Conservation (phyloP, 176 grass and related monocot genomes). For the Oryza officinalis region DNA sequence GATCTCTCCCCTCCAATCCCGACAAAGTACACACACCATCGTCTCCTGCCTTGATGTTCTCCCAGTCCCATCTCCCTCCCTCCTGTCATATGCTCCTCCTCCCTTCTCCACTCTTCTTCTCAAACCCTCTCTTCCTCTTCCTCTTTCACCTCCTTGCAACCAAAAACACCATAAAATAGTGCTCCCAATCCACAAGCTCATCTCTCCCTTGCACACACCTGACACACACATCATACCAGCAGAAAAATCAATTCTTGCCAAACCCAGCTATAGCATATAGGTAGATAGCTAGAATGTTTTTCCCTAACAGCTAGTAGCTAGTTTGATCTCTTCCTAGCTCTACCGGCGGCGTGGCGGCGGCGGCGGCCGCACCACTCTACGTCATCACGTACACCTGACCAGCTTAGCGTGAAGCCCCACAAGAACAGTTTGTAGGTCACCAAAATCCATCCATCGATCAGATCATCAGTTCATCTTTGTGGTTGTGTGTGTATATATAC, state of each 20-base stretch:
- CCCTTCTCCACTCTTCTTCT: neutral
- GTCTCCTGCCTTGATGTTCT: constrained; percentile 42
- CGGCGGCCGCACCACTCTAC: neutral
- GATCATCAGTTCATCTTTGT: neutral
- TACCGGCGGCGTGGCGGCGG: constrained; percentile 12
- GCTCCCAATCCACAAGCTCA: constrained; percentile 24
- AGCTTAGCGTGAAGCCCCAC: constrained; percentile 27
- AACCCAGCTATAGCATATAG: neutral
- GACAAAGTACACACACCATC: constrained; percentile 50
- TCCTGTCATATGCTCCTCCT: constrained; percentile 44
- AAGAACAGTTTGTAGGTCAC: constrained; percentile 33
- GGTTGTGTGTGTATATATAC: constrained; percentile 8
- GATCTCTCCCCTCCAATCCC: constrained; percentile 60
- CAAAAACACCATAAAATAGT: constrained; percentile 63
- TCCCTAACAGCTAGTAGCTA: constrained; percentile 24
- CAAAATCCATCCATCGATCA: constrained; percentile 28
- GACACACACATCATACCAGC: neutral
- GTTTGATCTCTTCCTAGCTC: constrained; percentile 41
- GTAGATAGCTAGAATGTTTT: constrained; percentile 8
- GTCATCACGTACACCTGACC: constrained; percentile 31
- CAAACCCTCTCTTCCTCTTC: neutral
- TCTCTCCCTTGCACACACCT: constrained; percentile 15
- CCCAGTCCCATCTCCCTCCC: neutral
- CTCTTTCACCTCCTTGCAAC: constrained; percentile 1
- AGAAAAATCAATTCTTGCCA: constrained; percentile 1